A percentile compares a stretch with the other conserved stretches of the same genome.
phyloP scores from a whole-genome alignment of 805 yeast genomes.

The Starmera amethionina region DNA sequence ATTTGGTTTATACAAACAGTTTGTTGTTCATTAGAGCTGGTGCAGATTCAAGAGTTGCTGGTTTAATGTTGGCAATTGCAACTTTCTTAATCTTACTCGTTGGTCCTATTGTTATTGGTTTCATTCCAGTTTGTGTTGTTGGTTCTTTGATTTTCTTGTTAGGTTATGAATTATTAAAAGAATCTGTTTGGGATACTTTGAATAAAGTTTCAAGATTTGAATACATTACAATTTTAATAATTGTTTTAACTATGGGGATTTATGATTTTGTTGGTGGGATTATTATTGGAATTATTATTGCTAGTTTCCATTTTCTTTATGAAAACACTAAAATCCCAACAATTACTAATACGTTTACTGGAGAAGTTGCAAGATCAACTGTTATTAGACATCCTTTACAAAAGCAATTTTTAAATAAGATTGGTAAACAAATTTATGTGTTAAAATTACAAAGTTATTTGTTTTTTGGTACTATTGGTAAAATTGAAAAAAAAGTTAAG shows the following conservation, averaged over 20 bases:
- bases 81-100: constrained; percentile 73
- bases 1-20: constrained; percentile 89
- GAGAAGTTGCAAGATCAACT: constrained; percentile 83
- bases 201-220: constrained; percentile 70
- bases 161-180: constrained; percentile 84
- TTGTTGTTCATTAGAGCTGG: constrained; percentile 90
- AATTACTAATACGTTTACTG: constrained; percentile 73
- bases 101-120: constrained; percentile 91
- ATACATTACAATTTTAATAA: constrained; percentile 72
- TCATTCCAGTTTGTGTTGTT: constrained; percentile 91
- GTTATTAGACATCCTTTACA: constrained; percentile 87
- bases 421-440: constrained; percentile 86
- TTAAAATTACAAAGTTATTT: constrained; percentile 80
- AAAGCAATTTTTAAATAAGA: constrained; percentile 71
- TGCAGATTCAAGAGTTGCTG: constrained; percentile 83
- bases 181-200: constrained; percentile 77
- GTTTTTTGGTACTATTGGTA: constrained; percentile 93
- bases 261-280: constrained; percentile 94
- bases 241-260: constrained; percentile 91
- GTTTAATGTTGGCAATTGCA: constrained; percentile 76
- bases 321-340: constrained; percentile 83
- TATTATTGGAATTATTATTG: constrained; percentile 79
- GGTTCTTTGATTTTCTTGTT: constrained; percentile 84
- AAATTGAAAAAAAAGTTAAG: constrained; percentile 71
- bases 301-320: constrained; percentile 91